Conservation (phyloP, 768 basidiomycete genomes). For the Pisolithus orientalis region DNA sequence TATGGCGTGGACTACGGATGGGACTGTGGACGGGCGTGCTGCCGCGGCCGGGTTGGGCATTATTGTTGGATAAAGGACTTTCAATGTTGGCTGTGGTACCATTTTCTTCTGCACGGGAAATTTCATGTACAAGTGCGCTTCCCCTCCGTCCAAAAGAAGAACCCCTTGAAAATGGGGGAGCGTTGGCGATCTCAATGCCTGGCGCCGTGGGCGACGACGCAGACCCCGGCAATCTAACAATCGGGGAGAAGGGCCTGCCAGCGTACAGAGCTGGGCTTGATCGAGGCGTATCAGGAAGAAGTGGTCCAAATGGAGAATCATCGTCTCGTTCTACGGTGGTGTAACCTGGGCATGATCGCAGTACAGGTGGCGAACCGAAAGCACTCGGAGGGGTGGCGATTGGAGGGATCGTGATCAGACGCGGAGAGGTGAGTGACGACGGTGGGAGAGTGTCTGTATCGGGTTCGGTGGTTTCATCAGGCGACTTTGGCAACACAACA, state of each 20-base stretch:
- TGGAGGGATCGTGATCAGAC: slow-evolving; percentile 6
- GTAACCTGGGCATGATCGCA: slow-evolving; percentile 7
- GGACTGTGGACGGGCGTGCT: background rate
- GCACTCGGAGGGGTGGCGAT: slow-evolving; percentile 5
- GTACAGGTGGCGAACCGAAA: slow-evolving; percentile 10
- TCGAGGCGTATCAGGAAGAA: slow-evolving; percentile 23
- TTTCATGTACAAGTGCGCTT: slow-evolving; percentile 15
- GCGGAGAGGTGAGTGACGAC: background rate
- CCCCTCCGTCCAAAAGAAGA: slow-evolving; percentile 10
- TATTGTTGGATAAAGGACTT: background rate
- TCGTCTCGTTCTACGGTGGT: slow-evolving; percentile 8
- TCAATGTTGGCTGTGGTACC: background rate
- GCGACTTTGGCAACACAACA: background rate
- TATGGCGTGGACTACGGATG: background rate
- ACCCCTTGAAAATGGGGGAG: slow-evolving; percentile 6
- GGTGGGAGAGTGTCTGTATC: background rate
- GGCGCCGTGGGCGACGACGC: slow-evolving; percentile 6
- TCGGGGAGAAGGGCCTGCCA: slow-evolving; percentile 23
- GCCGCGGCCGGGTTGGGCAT: background rate
- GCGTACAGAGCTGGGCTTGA: slow-evolving; percentile 24
- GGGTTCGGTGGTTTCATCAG: background rate
- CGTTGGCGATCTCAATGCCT: background rate
- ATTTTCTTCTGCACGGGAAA: background rate
- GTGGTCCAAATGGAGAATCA: slow-evolving; percentile 25
- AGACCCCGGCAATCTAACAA: slow-evolving; percentile 15